Evolutionary conservation across 805 yeast genomes (phyloP), one percentile per base, ranked within the genome.

Genomic region (Candida argentea): DNA sequence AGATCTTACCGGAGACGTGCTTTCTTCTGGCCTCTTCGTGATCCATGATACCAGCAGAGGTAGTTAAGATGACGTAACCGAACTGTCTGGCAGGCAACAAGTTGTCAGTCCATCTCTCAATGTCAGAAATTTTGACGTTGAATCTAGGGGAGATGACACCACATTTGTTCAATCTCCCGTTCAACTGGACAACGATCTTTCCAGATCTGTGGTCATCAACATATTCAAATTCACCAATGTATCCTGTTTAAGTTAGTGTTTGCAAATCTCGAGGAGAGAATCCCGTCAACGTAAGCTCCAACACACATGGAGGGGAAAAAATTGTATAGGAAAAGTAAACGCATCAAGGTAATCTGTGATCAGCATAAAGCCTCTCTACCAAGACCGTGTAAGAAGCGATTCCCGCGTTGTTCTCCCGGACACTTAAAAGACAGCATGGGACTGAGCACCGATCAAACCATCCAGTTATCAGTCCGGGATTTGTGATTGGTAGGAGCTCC

Each of bases 161-260:
- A 37, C 47, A 42, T 43, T 44, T 44, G 46, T 38, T 38, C 38
- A 38, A 38, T 75, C 96, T 83, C 68, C 96, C 96, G 79, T 84
- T 86, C 57, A 86, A 77, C 70, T 84, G 94, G 44, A 86, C 85
- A 48, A 87, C 95, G 46, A 86, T 83, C 81, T 86, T 86, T 57
- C 95, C 96, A 35, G 95, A 83, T 76, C 96, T 84, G 87, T 86
- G 96, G 76, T 86, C 95, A 61, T 86, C 96, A 54, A 86, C 86
- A 79, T 79, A 84, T 76, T 87, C 95, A 66, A 86, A 86, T 71
- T 86, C 96, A 58, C 87, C 95, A 72, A 86, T 87, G 91, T 87
- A 87, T 57, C 42, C 42, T 38, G 24, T 16, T 14, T 20, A 20
- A 32, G 50, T 47, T 45, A 48, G 52, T 48, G 40, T 27, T 7